phyloP scores from a whole-genome alignment of 2,329 filamentous ascomycete species.

The Graphiopsis chlorocephala region DNA sequence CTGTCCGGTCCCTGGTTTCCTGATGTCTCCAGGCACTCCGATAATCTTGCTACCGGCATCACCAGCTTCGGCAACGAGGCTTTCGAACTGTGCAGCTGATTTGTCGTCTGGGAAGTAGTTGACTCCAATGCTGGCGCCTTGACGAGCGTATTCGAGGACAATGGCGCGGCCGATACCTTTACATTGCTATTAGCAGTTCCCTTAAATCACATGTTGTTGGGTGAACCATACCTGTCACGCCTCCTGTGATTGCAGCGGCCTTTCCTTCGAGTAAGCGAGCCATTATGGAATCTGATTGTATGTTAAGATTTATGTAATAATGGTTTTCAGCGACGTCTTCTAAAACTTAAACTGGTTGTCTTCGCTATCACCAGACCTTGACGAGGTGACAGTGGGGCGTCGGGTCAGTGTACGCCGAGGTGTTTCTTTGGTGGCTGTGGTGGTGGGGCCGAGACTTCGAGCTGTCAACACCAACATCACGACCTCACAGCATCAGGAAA shows the following conservation, averaged over 20 bases:
- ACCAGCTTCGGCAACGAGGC: conserved; percentile 27
- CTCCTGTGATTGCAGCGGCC: conserved; percentile 82
- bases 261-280: conserved; percentile 64
- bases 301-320: neutral
- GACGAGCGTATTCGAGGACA: conserved; percentile 70
- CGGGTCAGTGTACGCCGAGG: neutral
- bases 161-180: conserved; percentile 88
- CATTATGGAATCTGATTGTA: conserved; percentile 3
- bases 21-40: conserved; percentile 73
- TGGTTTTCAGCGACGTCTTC: neutral
- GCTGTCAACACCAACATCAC: neutral
- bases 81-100: conserved; percentile 46
- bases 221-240: conserved; percentile 63
- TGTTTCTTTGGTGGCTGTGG: neutral
- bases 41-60: conserved; percentile 48
- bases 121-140: conserved; percentile 75
- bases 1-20: conserved; percentile 67
- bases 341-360: neutral
- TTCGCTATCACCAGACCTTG: neutral
- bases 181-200: neutral
- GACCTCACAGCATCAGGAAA: neutral
- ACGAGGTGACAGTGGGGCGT: neutral
- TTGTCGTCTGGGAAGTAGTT: conserved; percentile 69
- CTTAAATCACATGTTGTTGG: neutral
- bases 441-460: neutral